phyloP scores from a whole-genome alignment of 1,284 basidiomycete genomes.

The Cryptococcus deneoformans region DNA sequence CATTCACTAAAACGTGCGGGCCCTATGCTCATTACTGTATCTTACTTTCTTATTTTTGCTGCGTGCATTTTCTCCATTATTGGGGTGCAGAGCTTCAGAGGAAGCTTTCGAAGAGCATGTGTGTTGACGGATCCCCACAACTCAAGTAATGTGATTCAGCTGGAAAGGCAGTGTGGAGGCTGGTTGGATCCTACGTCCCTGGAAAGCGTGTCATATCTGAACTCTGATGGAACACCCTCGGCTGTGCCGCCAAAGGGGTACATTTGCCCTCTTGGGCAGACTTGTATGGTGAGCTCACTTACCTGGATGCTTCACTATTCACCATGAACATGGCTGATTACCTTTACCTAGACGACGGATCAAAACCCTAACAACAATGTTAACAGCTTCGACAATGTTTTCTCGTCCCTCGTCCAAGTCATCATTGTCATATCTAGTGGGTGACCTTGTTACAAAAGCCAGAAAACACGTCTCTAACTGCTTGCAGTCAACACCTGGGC shows the following conservation, averaged over 20 bases:
- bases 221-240: constrained; percentile 36
- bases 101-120: constrained; percentile 66
- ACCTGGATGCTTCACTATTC: not conserved
- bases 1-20: constrained; percentile 87
- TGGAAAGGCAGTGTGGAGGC: constrained; percentile 70
- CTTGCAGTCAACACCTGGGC: constrained; percentile 50
- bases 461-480: not conserved
- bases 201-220: constrained; percentile 26
- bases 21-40: constrained; percentile 81
- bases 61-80: constrained; percentile 88
- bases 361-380: constrained; percentile 67
- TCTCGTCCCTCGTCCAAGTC: constrained; percentile 78
- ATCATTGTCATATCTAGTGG: constrained; percentile 79
- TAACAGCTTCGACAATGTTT: constrained; percentile 88
- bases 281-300: constrained; percentile 60
- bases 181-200: constrained; percentile 63
- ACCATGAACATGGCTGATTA: not conserved
- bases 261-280: constrained; percentile 74
- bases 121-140: constrained; percentile 48
- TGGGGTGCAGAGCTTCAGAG: constrained; percentile 85
- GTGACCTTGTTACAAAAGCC: constrained; percentile 5
- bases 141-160: constrained; percentile 36
- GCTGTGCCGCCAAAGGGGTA: constrained; percentile 61
- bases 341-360: constrained; percentile 54
- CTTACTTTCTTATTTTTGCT: constrained; percentile 88